phyloP scores from a whole-genome alignment of 805 yeast species.

The Pichia manshurica region DNA sequence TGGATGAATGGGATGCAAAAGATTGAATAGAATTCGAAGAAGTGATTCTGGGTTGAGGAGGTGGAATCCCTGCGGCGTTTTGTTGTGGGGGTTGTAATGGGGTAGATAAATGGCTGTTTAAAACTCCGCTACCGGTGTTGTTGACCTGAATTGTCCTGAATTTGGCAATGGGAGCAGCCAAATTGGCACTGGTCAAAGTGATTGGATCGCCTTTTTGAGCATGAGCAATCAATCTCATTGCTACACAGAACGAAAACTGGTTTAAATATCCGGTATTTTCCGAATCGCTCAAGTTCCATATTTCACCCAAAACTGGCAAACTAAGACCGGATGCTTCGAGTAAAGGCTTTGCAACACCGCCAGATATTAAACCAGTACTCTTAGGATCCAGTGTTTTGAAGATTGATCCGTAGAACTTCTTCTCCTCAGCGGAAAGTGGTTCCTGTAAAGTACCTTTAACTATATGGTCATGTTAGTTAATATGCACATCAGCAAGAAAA shows the following conservation, averaged over 20 bases:
- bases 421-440: slow-evolving; percentile 67
- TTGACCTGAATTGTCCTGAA: slow-evolving; percentile 38
- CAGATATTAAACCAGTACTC: slow-evolving; percentile 75
- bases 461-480: not conserved
- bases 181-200: slow-evolving; percentile 43
- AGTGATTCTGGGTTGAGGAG: slow-evolving; percentile 29
- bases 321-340: slow-evolving; percentile 84
- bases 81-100: slow-evolving; percentile 5
- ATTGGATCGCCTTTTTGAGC: slow-evolving; percentile 67
- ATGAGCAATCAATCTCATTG: slow-evolving; percentile 85
- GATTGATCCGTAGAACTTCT: slow-evolving; percentile 62
- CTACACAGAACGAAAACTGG: slow-evolving; percentile 73
- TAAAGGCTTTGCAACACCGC: slow-evolving; percentile 75
- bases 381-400: slow-evolving; percentile 79
- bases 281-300: slow-evolving; percentile 94
- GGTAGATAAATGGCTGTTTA: slow-evolving; percentile 15
- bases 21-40: slow-evolving; percentile 30
- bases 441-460: slow-evolving; percentile 21
- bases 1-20: slow-evolving; percentile 25
- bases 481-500: too few relatives aligned
- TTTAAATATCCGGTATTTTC: slow-evolving; percentile 79
- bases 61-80: not conserved
- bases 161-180: slow-evolving; percentile 60
- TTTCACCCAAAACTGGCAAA: slow-evolving; percentile 72
- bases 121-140: slow-evolving; percentile 31